Evolutionary conservation across 2,329 filamentous ascomycete species (phyloP).

Genomic region (Pseudogymnoascus sp.): DNA sequence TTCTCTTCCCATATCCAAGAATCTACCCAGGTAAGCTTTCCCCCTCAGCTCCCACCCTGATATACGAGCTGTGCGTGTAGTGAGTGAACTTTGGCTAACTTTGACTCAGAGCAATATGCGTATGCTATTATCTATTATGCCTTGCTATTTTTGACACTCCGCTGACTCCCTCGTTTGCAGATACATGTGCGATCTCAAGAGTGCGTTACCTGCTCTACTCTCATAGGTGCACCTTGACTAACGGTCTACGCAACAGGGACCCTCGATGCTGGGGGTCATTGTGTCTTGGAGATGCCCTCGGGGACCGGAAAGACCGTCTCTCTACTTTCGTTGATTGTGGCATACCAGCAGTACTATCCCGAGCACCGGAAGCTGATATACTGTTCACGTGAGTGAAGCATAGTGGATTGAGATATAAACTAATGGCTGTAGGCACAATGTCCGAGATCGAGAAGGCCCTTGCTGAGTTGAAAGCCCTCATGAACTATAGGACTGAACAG

Average conservation of each 20-base stretch:
- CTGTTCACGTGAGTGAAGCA: constrained; percentile 63
- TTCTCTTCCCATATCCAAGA: constrained; percentile 67
- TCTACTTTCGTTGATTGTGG: constrained; percentile 86
- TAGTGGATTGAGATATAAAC: neutral
- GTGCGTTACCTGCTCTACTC: constrained; percentile 22
- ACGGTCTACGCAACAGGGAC: constrained; percentile 43
- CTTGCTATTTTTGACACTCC: neutral
- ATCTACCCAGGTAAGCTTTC: constrained; percentile 52
- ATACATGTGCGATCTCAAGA: constrained; percentile 80
- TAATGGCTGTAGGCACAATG: constrained; percentile 62
- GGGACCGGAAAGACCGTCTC: constrained; percentile 97
- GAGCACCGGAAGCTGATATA: constrained; percentile 96
- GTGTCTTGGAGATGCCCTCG: constrained; percentile 97
- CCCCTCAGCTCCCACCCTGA: neutral
- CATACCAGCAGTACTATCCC: constrained; percentile 89
- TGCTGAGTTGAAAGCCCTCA: constrained; percentile 80
- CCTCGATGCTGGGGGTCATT: constrained; percentile 88
- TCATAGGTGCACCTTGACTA: neutral
- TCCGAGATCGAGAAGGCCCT: constrained; percentile 98
- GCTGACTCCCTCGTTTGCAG: constrained; percentile 25
- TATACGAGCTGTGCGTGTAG: neutral
- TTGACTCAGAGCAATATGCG: constrained; percentile 63
- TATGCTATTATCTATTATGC: constrained; percentile 27
- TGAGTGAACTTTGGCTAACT: constrained; percentile 15
- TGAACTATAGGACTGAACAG: constrained; percentile 88